These are phyloP conservation scores for Fistulifera pelliculosa DNA, from an alignment of 108 stramenopile genomes.

Conservation along the genomic window DNA sequence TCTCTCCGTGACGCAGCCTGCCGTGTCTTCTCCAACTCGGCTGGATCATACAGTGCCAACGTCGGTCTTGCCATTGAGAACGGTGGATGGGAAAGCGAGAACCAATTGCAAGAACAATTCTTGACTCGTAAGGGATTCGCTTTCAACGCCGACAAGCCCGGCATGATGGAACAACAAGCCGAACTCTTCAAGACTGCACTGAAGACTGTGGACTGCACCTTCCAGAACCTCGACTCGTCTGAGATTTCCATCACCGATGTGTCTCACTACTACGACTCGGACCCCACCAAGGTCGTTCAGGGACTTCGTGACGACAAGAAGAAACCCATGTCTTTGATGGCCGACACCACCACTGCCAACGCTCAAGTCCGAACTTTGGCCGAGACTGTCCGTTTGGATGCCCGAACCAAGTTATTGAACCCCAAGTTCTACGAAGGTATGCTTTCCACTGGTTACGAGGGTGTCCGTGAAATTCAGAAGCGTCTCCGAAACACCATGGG, in stretches of 20 bases:
- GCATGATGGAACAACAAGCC: slow-evolving; percentile 95
- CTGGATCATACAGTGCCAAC: slow-evolving; percentile 95
- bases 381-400: slow-evolving; percentile 94
- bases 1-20: slow-evolving; percentile 86
- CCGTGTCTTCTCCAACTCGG: slow-evolving; percentile 96
- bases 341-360: slow-evolving; percentile 96
- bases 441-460: slow-evolving; percentile 94
- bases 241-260: slow-evolving; percentile 96
- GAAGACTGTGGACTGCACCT: slow-evolving; percentile 92
- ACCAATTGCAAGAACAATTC: slow-evolving; percentile 92
- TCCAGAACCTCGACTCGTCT: slow-evolving; percentile 95
- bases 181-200: slow-evolving; percentile 91
- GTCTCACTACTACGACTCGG: slow-evolving; percentile 94
- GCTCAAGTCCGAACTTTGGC: slow-evolving; percentile 90
- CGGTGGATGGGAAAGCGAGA: slow-evolving; percentile 94
- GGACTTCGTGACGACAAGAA: slow-evolving; percentile 92
- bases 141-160: slow-evolving; percentile 95
- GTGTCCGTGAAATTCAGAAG: slow-evolving; percentile 95
- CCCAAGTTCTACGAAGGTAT: slow-evolving; percentile 98
- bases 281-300: slow-evolving; percentile 96
- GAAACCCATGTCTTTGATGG: slow-evolving; percentile 94
- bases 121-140: slow-evolving; percentile 92
- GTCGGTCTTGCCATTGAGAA: slow-evolving; percentile 97
- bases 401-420: slow-evolving; percentile 95
- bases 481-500: slow-evolving; percentile 96